Evolutionary conservation across 1,139 yeast species (phyloP).

Genomic region (Diutina scorzettiae): DNA sequence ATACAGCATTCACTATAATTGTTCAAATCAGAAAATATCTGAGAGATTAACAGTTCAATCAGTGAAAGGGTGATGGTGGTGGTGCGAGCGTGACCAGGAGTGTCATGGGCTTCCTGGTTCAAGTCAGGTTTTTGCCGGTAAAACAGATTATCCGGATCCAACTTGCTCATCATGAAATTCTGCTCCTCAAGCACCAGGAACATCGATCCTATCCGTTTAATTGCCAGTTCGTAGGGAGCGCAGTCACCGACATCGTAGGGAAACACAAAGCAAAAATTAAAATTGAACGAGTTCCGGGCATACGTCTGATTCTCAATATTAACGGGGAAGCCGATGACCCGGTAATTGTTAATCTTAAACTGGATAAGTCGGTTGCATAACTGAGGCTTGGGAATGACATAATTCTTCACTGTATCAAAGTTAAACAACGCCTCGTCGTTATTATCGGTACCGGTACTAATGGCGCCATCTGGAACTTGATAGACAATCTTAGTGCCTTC

Average conservation of each 20-base stretch:
- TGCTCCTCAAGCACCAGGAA: conserved; percentile 88
- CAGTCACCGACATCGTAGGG: conserved; percentile 63
- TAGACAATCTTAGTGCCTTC: conserved; percentile 91
- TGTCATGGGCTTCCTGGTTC: conserved; percentile 10
- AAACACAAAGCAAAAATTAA: conserved; percentile 88
- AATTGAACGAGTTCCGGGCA: conserved; percentile 83
- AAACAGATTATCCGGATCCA: conserved; percentile 25
- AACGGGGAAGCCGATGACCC: conserved; percentile 87
- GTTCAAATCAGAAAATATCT: conserved; percentile 84
- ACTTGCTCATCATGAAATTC: conserved; percentile 56
- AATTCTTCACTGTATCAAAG: conserved; percentile 80
- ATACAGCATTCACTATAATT: conserved; percentile 93
- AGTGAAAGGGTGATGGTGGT: conserved; percentile 41
- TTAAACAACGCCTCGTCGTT: conserved; percentile 38
- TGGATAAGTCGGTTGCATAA: conserved; percentile 75
- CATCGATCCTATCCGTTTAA: conserved; percentile 77
- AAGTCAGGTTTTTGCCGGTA: conserved; percentile 9
- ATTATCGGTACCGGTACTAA: conserved; percentile 8
- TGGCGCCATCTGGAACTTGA: conserved; percentile 54
- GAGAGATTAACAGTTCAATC: conserved; percentile 73
- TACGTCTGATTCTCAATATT: conserved; percentile 64
- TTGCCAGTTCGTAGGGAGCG: conserved; percentile 77
- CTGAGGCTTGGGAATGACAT: conserved; percentile 86
- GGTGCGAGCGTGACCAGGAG: conserved; percentile 32
- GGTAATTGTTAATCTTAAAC: conserved; percentile 55